These are phyloP conservation scores for Fusarium buxicola DNA, from an alignment of 2,329 filamentous ascomycete genomes.

Conservation along the genomic window DNA sequence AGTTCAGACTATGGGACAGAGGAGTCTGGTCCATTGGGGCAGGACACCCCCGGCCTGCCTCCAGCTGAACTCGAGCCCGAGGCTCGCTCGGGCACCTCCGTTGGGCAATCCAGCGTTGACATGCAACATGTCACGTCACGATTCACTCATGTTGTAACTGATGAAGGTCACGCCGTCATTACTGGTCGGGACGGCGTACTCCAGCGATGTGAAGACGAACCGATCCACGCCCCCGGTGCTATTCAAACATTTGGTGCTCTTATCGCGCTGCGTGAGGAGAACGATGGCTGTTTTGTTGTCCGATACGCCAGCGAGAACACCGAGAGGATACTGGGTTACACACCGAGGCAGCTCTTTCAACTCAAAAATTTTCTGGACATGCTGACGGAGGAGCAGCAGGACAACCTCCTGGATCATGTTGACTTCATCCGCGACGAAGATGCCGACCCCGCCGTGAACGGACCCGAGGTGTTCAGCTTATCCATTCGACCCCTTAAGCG, in stretches of 20 bases:
- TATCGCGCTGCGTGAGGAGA: constrained; percentile 77
- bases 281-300: constrained; percentile 74
- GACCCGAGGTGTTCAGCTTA: constrained; percentile 87
- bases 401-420: constrained; percentile 86
- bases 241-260: constrained; percentile 84
- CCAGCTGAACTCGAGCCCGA: constrained; percentile 17
- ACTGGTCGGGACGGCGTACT: constrained; percentile 80
- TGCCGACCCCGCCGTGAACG: constrained; percentile 77
- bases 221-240: constrained; percentile 87
- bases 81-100: constrained; percentile 34
- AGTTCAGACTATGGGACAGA: constrained; percentile 50
- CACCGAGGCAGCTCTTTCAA: constrained; percentile 79
- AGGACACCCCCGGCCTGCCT: neutral
- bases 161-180: constrained; percentile 84
- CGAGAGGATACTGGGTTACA: constrained; percentile 77
- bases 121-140: constrained; percentile 73
- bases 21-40: constrained; percentile 37
- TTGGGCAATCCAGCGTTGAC: constrained; percentile 42
- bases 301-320: constrained; percentile 87
- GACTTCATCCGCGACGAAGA: constrained; percentile 90
- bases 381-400: constrained; percentile 83
- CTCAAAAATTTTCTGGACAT: constrained; percentile 85
- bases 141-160: constrained; percentile 81
- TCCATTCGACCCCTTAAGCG: constrained; percentile 71
- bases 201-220: constrained; percentile 89